Evolutionary conservation across 768 basidiomycete genomes (phyloP).

Genomic region (Suillus hirtellus): DNA sequence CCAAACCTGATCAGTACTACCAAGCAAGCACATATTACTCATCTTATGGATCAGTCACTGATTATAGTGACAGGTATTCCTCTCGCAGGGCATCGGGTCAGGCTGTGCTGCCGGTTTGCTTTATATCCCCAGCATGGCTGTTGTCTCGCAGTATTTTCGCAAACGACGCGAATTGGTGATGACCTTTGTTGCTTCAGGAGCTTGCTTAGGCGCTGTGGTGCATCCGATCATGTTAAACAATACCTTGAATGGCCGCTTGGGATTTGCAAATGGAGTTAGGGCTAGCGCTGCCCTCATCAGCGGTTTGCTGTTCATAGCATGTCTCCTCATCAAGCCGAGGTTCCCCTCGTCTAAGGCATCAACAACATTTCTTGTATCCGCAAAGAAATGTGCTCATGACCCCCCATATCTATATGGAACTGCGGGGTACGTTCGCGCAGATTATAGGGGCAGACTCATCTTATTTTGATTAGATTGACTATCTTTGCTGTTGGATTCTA

Average conservation of each 20-base stretch:
- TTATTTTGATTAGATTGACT: conserved; percentile 19
- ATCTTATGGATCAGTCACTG: neutral
- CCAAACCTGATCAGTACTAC: conserved; percentile 42
- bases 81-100: conserved; percentile 50
- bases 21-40: conserved; percentile 31
- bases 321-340: conserved; percentile 43
- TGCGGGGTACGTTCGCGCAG: conserved; percentile 22
- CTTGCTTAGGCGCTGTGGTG: conserved; percentile 59
- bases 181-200: conserved; percentile 54
- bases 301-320: conserved; percentile 40
- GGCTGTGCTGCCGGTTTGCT: conserved; percentile 50
- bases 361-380: conserved; percentile 21
- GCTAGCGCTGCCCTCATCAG: conserved; percentile 42
- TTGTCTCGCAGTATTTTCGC: conserved; percentile 56
- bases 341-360: conserved; percentile 33
- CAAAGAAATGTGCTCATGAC: conserved; percentile 26
- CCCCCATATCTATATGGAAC: conserved; percentile 30
- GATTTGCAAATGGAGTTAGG: conserved; percentile 46
- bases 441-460: neutral
- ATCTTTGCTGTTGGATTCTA: conserved; percentile 45
- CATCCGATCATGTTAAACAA: conserved; percentile 67
- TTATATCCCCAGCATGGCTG: conserved; percentile 48
- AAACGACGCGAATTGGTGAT: conserved; percentile 49
- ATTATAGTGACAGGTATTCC: conserved; percentile 42
- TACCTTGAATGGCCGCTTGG: conserved; percentile 40